phyloP scores from a whole-genome alignment of 1,284 basidiomycete genomes.

The Anthracocystis setariae region DNA sequence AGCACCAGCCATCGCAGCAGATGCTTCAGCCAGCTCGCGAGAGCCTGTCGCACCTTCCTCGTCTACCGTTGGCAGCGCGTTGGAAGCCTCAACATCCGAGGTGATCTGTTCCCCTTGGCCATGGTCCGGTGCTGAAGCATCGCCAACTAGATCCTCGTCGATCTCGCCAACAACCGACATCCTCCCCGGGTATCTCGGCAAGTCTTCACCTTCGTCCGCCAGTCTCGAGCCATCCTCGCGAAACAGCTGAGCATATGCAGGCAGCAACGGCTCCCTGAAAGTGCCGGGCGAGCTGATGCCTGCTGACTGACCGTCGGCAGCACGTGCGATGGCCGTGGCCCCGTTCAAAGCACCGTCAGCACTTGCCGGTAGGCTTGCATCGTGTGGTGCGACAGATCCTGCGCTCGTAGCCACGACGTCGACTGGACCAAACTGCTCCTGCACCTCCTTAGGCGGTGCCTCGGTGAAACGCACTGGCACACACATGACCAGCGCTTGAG shows the following conservation, averaged over 20 bases:
- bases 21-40: not conserved
- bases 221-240: constrained; percentile 66
- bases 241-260: constrained; percentile 66
- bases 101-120: not conserved
- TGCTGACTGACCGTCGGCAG: not conserved
- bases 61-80: constrained; percentile 10
- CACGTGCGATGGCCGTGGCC: not conserved
- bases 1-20: not conserved
- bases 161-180: constrained; percentile 52
- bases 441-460: constrained; percentile 62
- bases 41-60: constrained; percentile 1
- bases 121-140: not conserved
- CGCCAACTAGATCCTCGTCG: constrained; percentile 16
- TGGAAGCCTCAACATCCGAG: not conserved
- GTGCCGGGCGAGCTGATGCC: not conserved
- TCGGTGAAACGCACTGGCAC: constrained; percentile 67
- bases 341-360: not conserved
- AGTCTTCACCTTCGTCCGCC: constrained; percentile 64
- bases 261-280: constrained; percentile 53
- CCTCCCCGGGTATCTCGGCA: constrained; percentile 63
- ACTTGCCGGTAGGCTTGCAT: not conserved
- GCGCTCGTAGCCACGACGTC: constrained; percentile 1
- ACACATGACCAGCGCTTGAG: constrained; percentile 65
- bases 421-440: constrained; percentile 61
- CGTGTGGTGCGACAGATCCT: not conserved